Base-by-base conservation (phyloP, 352 stramenopile species). In the Phytophthora citricola region DNA sequence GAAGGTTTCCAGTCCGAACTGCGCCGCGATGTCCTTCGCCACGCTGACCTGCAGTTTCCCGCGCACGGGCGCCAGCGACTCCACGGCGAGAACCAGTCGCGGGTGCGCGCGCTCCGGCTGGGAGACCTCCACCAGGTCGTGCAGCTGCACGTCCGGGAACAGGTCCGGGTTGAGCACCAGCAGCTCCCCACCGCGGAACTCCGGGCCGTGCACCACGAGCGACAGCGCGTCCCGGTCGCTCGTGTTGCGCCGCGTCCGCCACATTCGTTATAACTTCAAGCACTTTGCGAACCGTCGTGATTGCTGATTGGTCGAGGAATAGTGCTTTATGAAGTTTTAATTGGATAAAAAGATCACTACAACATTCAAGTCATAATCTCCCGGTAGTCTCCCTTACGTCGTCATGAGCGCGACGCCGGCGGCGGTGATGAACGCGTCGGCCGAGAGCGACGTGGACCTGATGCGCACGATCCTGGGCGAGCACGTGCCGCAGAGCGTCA, bases 381-480 rank as follows among this genome's bases (percentile, higher is more conserved):
- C 0, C 43, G 15, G 5, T 46, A 44, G 10, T 55, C 53, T 24
- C 32, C 40, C 6, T 50, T 4, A 36, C 31, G 11, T 36, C 8
- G 11, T 36, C 31, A 36, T 36, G 31, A 36, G 9, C 2, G 8
- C 31, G 8, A 36, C 26, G 1, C n/a, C 24, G 31, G n/a, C 60
- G 46, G 9, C 38, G n/a, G 12, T 20, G 22, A 71, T 66, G 69
- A 65, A 57, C 45, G 63, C 62, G 48, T 52, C 71, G 45, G 38
- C 59, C 59, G 82, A 83, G 60, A 85, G 71, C 66, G 88, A 96
- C 54, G 67, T 96, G 48, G 88, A 96, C 44, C 76, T 96, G 50
- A 96, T 96, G 83, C 88, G 86, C 56, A 94, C 86, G 54, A 96
- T 96, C 58, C 75, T 96, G 24, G 88, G 88, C 34, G 88, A 96